Conservation (phyloP, 1,139 yeast genomes). For the Suhomyces terraborum region DNA sequence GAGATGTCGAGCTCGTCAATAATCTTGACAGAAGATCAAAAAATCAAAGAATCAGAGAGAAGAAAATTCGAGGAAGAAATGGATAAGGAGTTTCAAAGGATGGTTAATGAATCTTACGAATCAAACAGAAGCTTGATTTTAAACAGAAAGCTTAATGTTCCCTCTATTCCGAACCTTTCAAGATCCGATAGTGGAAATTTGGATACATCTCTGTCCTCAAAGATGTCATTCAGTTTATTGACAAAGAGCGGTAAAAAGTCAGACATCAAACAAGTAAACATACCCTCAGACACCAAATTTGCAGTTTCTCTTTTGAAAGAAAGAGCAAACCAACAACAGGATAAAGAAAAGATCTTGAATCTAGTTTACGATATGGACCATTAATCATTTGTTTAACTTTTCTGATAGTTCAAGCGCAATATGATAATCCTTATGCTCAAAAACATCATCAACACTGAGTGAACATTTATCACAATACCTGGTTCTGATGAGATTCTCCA, state of each 20-base stretch:
- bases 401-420: slow-evolving; percentile 41
- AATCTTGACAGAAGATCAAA: slow-evolving; percentile 29
- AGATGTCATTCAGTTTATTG: slow-evolving; percentile 54
- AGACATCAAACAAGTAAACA: slow-evolving; percentile 42
- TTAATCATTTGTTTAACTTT: slow-evolving; percentile 22
- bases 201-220: slow-evolving; percentile 9
- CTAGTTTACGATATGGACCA: slow-evolving; percentile 42
- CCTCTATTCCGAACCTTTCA: slow-evolving; percentile 12
- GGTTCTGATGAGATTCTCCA: slow-evolving; percentile 22
- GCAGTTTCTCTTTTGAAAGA: slow-evolving; percentile 42
- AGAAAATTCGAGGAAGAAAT: slow-evolving; percentile 50
- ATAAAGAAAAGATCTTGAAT: slow-evolving; percentile 44
- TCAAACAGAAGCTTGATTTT: slow-evolving; percentile 26
- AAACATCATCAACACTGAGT: slow-evolving; percentile 29
- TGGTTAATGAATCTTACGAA: slow-evolving; percentile 53
- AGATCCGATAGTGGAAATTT: slow-evolving; percentile 6
- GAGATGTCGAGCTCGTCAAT: slow-evolving; percentile 18
- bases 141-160: slow-evolving; percentile 24
- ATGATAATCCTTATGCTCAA: slow-evolving; percentile 47
- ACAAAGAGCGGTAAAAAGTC: slow-evolving; percentile 53
- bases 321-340: slow-evolving; percentile 35
- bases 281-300: slow-evolving; percentile 53
- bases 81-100: slow-evolving; percentile 54
- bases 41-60: slow-evolving; percentile 40
- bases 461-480: slow-evolving; percentile 33